Conservation (phyloP, 305 asterid genomes). For the Petunia hybrid region DNA sequence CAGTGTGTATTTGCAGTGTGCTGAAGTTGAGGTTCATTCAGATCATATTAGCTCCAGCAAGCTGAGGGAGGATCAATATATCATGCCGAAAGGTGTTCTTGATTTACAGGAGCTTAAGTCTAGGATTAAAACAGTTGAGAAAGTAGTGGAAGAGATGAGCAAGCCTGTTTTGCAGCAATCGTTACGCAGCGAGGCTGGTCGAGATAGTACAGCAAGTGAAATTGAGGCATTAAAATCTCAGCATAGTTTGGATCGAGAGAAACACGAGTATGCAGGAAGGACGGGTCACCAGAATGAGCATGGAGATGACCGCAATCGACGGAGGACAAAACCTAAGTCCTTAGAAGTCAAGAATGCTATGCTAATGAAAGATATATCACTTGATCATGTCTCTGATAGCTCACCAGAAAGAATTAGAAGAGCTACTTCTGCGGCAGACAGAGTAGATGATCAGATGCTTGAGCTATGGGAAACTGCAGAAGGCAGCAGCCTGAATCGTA, state of each 20-base stretch:
- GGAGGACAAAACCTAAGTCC: constrained; percentile 62
- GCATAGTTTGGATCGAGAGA: constrained; percentile 54
- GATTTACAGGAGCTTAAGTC: constrained; percentile 68
- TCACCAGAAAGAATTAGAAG: constrained; percentile 47
- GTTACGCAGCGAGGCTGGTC: constrained; percentile 43
- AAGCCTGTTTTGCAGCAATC: constrained; percentile 47
- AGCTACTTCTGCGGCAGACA: constrained; percentile 42
- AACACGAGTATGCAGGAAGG: constrained; percentile 50
- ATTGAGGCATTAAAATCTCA: constrained; percentile 57
- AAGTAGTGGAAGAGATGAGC: constrained; percentile 68
- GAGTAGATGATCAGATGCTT: constrained; percentile 71
- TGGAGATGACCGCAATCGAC: constrained; percentile 56
- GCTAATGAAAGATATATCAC: constrained; percentile 85
- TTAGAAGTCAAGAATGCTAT: constrained; percentile 53
- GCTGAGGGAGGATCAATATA: constrained; percentile 47
- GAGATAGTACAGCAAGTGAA: constrained; percentile 49
- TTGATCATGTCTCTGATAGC: constrained; percentile 69
- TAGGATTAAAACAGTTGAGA: constrained; percentile 71
- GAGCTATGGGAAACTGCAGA: constrained; percentile 76
- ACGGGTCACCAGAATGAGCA: constrained; percentile 44
- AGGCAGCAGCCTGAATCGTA: constrained; percentile 45
- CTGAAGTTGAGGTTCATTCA: constrained; percentile 50
- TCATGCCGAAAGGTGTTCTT: constrained; percentile 43
- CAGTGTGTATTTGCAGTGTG: constrained; percentile 55
- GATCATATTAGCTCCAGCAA: constrained; percentile 44